Conservation (phyloP, 352 stramenopile species). For the Pythium phragmiticola region DNA sequence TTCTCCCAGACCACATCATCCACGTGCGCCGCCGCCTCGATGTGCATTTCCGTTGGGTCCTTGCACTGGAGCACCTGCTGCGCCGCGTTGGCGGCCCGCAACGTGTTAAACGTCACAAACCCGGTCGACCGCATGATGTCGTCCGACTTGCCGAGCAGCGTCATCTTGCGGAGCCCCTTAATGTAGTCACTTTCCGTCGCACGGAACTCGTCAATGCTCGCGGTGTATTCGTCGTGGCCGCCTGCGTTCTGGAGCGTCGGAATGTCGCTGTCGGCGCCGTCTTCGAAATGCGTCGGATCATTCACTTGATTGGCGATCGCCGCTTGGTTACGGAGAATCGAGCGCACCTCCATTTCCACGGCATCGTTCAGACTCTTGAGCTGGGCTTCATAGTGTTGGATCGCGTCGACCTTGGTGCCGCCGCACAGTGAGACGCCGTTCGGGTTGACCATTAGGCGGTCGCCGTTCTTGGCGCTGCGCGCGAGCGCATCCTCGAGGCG, state of each 20-base stretch:
- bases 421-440: conserved; percentile 32
- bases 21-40: conserved; percentile 61
- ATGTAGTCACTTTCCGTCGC: conserved; percentile 61
- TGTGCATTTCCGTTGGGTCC: conserved; percentile 66
- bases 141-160: conserved; percentile 34
- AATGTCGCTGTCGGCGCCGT: conserved; percentile 22
- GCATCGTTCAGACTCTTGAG: conserved; percentile 70
- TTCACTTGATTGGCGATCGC: conserved; percentile 56
- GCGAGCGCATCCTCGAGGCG: conserved; percentile 70
- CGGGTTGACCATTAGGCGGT: conserved; percentile 45
- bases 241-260: conserved; percentile 30
- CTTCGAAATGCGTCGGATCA: conserved; percentile 32
- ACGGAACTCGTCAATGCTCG: conserved; percentile 19
- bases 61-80: conserved; percentile 79
- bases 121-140: conserved; percentile 70
- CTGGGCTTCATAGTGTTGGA: conserved; percentile 67
- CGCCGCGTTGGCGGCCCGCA: conserved; percentile 69
- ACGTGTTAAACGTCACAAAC: conserved; percentile 81
- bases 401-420: conserved; percentile 60
- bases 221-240: conserved; percentile 1
- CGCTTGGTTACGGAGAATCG: conserved; percentile 65
- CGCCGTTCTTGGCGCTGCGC: conserved; percentile 53
- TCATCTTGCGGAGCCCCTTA: conserved; percentile 27
- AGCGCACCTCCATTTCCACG: conserved; percentile 76
- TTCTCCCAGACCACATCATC: conserved; percentile 82